phyloP scores from a whole-genome alignment of 106 monocot species.

The Dioscorea zingiberensis region DNA sequence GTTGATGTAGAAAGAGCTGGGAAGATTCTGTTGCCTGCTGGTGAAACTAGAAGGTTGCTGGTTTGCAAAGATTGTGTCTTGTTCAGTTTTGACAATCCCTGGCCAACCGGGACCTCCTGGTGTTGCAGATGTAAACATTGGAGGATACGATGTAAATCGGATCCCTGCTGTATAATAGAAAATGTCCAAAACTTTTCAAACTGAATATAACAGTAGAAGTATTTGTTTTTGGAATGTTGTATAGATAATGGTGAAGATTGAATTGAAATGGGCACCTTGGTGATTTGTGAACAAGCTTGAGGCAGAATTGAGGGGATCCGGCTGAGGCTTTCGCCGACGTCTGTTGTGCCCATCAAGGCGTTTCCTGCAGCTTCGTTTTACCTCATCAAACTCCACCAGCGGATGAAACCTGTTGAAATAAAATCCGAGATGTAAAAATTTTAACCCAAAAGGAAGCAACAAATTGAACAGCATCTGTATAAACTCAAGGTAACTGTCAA shows the following conservation, averaged over 20 bases:
- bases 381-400: slow-evolving; percentile 11
- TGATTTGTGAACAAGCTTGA: slow-evolving; percentile 1
- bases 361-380: slow-evolving; percentile 11
- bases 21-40: slow-evolving; percentile 18
- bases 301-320: slow-evolving; percentile 3
- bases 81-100: slow-evolving; percentile 27
- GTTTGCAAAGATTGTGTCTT: slow-evolving; percentile 25
- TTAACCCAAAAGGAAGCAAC: too few species aligned
- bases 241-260: not conserved
- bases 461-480: too few species aligned
- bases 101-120: slow-evolving; percentile 24
- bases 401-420: slow-evolving; percentile 1
- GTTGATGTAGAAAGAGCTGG: slow-evolving; percentile 20
- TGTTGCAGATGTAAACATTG: slow-evolving; percentile 25
- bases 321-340: slow-evolving; percentile 9
- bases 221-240: not conserved
- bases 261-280: slow-evolving; percentile 1
- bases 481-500: too few species aligned
- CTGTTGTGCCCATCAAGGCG: slow-evolving; percentile 11
- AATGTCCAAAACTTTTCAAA: not conserved
- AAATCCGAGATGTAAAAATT: too few species aligned
- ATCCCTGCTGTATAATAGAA: not conserved
- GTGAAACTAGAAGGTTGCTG: slow-evolving; percentile 18
- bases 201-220: not conserved
- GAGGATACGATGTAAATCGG: slow-evolving; percentile 20